A percentile compares a stretch with the other conserved stretches of the same genome.
Conservation (phyloP, 1,284 basidiomycete genomes). For the Exobasidium cylindrosporum region DNA sequence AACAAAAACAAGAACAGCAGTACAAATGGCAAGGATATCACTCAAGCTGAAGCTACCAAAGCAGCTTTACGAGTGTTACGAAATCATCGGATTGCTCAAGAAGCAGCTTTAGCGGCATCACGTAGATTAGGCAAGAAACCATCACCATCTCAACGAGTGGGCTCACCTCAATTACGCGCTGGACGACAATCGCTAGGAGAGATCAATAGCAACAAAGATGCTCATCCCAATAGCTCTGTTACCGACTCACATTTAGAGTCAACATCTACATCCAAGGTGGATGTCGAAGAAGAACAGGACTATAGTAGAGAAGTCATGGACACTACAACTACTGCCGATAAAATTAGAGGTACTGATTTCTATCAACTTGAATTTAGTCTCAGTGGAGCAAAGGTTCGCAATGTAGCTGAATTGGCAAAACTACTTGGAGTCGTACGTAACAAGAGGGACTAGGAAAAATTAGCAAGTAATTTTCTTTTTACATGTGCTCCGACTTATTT, state of each 20-base stretch:
- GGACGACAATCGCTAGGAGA: not conserved
- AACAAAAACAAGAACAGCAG: too few relatives aligned
- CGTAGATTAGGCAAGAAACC: not conserved
- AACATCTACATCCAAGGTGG: not conserved
- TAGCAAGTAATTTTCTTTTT: too few relatives aligned
- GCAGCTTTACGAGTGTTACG: constrained; percentile 11
- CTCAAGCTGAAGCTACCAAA: constrained; percentile 7
- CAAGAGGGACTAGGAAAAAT: not conserved
- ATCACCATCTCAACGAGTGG: constrained; percentile 6
- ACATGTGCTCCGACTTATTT: too few relatives aligned
- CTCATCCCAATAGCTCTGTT: not conserved
- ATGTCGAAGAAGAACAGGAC: not conserved
- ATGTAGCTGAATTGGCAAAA: constrained; percentile 3
- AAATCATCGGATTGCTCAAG: constrained; percentile 4
- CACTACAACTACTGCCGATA: not conserved
- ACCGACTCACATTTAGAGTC: not conserved
- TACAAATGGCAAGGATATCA: not conserved
- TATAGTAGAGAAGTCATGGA: constrained; percentile 7
- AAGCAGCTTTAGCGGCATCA: constrained; percentile 1
- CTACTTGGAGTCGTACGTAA: not conserved
- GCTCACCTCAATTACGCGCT: not conserved
- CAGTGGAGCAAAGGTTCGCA: constrained; percentile 10
- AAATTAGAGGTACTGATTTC: constrained; percentile 5
- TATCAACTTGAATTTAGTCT: constrained; percentile 10
- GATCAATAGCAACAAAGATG: not conserved